Evolutionary conservation across 768 basidiomycete genomes (phyloP), one percentile per base, ranked within the genome.

Genomic region (Candolleomyces aberdarensis): DNA sequence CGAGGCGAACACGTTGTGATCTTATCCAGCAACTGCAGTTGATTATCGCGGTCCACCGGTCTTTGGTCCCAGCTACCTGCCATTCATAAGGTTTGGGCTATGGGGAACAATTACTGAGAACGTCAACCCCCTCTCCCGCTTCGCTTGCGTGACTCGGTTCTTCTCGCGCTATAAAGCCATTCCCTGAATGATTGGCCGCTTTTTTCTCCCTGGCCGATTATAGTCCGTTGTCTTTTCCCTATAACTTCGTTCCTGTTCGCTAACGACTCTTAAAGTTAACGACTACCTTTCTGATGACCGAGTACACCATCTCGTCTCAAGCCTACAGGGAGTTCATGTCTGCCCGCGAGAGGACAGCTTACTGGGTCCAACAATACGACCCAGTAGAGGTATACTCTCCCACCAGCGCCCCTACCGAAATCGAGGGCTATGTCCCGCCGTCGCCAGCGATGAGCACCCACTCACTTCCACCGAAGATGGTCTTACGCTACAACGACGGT

Each of bases 401-500:
- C 17, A 86, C 86, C 44, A 74, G 77, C 22, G 81, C 85, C 4
- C 86, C 85, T 5, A 78, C 83, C 41, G 78, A 74, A 39, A 69
- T 85, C 36, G 71, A 81, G 44, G 80, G 76, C n/a, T 67, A 72
- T 59, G 65, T 75, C 19, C 78, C 81, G 5, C 72, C 76, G 36
- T 83, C 82, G 40, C 81, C 81, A 46, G 78, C 75, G 2, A 81
- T 75, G 60, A 84, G 82, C 68, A 75, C 79, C 9, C 73, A 75
- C 63, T 84, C 83, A 8, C 66, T 84, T 11, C 90, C 90, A 1
- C 89, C 90, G 3, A 84, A 82, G 66, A 89, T 92, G 87, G 73
- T 91, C 61, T 73, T 91, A 66, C 83, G 83, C 58, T 92, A 85
- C 70, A 78, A 75, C 20, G 85, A 88, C 67, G 88, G 90, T 3